Base-by-base conservation (phyloP, 2,329 filamentous ascomycete species). In the Bisporella sp. region DNA sequence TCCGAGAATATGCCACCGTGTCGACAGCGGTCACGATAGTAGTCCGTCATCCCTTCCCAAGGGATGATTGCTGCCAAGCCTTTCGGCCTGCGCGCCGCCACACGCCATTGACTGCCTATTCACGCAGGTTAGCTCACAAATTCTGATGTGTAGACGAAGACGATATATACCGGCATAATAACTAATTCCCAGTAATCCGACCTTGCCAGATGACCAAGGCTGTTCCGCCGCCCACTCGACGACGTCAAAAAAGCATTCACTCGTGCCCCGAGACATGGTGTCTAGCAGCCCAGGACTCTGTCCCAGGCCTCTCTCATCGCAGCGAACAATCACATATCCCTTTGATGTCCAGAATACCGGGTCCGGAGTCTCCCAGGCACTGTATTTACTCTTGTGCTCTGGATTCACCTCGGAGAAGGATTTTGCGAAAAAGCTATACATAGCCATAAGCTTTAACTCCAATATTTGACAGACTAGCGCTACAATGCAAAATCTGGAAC, bases 1-100 rank as follows among this genome's bases (percentile, higher is more conserved):
- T 82, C 75, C 0, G 77, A 78, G 2, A 82, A 61, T 43, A 84
- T 84, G 0, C 81, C 81, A 1, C 81, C 81, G 51, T 84, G 81
- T 0, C 79, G 71, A 54, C 76, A 81, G 1, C 78, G 68, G 53
- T 84, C 81, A 1, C 76, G 57, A 41, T 57, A 79, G 55, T 77
- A 77, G 53, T 79, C 76, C 1, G 69, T 72, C 74, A 78, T 77
- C 3, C 76, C 43, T 57, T 78, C 76, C 75, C 75, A 79, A 0
- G 76, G 76, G 43, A 78, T 69, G 5, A 78, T 74, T 11, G 71
- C 72, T 1, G 72, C 63, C 5, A 79, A 57, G 0, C 75, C 75
- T 53, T 75, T 76, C 0, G 76, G 76, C 42, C 71, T 66, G 4
- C 73, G 66, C 2, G 75, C 74, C 31, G 75, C 75, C 1, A 78